phyloP scores from a whole-genome alignment of 2,329 filamentous ascomycete genomes.

The Neopestalotiopsis rosae region DNA sequence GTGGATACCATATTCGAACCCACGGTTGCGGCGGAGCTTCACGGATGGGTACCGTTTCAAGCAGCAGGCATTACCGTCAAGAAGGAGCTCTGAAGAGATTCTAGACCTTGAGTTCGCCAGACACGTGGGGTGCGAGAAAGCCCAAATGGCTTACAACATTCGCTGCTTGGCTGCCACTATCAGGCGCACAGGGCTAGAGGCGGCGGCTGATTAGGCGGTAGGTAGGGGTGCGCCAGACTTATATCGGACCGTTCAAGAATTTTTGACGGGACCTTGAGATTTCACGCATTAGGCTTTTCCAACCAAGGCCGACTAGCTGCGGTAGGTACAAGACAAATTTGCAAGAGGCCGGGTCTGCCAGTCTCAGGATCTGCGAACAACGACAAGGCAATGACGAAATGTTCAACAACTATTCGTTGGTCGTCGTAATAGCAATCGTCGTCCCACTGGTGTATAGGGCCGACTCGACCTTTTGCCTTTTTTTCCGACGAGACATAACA shows the following conservation, averaged over 20 bases:
- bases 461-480: neutral
- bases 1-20: neutral
- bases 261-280: constrained; percentile 2
- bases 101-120: neutral
- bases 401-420: neutral
- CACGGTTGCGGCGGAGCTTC: neutral
- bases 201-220: neutral
- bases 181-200: neutral
- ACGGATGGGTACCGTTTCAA: constrained; percentile 15
- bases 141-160: neutral
- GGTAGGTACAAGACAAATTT: neutral
- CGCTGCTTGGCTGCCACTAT: neutral
- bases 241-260: constrained; percentile 15
- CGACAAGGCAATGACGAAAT: neutral
- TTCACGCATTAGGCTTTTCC: constrained; percentile 7
- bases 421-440: neutral
- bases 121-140: neutral
- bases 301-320: neutral
- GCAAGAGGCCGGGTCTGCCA: neutral
- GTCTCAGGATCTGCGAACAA: neutral
- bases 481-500: neutral
- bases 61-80: neutral
- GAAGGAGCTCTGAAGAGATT: neutral
- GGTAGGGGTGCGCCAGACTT: neutral
- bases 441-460: neutral